Percentiles rank a stretch among this genome's conserved stretches.
Conservation (phyloP, 441 rosid genomes). For the Gossypium davidsonii region DNA sequence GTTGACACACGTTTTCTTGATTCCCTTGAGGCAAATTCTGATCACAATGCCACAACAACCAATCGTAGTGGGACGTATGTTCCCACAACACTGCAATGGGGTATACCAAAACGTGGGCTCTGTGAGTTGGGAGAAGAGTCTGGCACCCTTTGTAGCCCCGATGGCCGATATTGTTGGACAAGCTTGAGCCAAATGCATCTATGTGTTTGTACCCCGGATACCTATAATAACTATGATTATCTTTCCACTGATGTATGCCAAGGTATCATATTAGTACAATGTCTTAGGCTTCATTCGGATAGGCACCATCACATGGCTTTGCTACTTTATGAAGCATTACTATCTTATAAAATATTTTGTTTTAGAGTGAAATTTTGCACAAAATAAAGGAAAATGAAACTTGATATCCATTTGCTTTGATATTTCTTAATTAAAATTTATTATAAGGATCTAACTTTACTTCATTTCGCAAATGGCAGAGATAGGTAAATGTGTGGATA, state of each 20-base stretch:
- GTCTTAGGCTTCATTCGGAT: background rate
- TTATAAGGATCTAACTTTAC: background rate
- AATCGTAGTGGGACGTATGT: background rate
- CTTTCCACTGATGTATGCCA: no score
- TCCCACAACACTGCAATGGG: background rate
- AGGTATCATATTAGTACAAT: no score
- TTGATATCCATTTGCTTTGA: background rate
- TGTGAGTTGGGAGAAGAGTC: no score
- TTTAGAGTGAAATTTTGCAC: background rate
- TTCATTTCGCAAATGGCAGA: background rate
- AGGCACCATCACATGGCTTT: background rate
- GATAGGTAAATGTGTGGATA: accelerated
- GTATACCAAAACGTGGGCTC: background rate
- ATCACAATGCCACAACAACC: background rate
- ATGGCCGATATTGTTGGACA: no score
- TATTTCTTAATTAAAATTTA: background rate
- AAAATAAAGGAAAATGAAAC: background rate
- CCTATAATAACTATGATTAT: no score
- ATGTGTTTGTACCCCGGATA: no score
- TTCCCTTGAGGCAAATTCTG: background rate
- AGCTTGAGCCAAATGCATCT: no score
- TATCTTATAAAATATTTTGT: background rate
- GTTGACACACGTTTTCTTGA: background rate
- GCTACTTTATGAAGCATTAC: no score
- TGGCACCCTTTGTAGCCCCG: no score